Conservation (phyloP, 768 basidiomycete genomes). For the Auricularia sp. region DNA sequence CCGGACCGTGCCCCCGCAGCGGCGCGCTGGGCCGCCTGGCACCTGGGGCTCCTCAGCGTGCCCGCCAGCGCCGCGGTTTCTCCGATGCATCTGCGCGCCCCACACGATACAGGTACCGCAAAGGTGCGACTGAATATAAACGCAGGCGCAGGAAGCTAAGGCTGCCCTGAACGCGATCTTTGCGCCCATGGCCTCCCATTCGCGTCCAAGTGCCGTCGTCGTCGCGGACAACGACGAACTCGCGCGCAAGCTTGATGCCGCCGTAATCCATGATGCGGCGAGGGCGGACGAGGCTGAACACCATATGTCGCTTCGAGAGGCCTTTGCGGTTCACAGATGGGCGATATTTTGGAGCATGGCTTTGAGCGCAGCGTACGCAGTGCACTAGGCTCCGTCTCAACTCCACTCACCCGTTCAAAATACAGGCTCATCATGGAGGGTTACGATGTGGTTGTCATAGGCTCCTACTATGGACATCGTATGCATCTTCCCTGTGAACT, state of each 20-base stretch:
- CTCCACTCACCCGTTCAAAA: not conserved
- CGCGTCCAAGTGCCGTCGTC: constrained; percentile 1
- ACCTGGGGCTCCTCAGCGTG: not conserved
- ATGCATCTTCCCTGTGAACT: not conserved
- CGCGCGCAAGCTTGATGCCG: constrained; percentile 7
- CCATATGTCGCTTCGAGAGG: constrained; percentile 21
- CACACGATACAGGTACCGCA: not conserved
- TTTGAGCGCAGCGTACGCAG: constrained; percentile 1
- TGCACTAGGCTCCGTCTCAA: not conserved
- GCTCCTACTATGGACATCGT: not conserved
- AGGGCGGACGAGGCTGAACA: constrained; percentile 20
- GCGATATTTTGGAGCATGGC: constrained; percentile 24
- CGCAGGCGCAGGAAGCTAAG: not conserved
- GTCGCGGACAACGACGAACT: constrained; percentile 13
- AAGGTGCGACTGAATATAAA: not conserved
- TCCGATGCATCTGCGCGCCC: not conserved
- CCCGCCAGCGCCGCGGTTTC: not conserved
- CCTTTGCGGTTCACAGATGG: constrained; percentile 23
- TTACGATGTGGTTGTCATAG: constrained; percentile 14
- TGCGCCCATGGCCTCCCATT: not conserved
- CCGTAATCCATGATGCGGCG: constrained; percentile 18
- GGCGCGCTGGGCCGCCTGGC: too few species aligned
- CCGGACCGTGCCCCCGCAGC: too few species aligned
- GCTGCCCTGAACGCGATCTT: not conserved
- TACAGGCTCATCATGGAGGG: constrained; percentile 21